Evolutionary conservation across 192 early-diverging fungal genomes (phyloP).

Genomic region (Dimargaris verticillata): DNA sequence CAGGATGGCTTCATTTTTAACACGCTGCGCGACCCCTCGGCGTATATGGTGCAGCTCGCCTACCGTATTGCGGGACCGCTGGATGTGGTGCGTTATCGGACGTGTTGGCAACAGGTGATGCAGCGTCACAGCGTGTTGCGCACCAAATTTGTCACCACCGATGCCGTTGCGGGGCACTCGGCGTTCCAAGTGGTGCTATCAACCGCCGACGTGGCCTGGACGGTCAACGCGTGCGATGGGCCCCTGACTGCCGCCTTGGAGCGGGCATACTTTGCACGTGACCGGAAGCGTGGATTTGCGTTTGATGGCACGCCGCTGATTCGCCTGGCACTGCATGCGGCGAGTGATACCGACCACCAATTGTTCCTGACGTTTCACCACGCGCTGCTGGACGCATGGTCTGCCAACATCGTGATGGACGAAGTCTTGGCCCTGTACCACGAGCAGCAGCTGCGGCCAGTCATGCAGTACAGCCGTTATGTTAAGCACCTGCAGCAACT

Average conservation of each 20-base stretch:
- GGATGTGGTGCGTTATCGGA: neutral
- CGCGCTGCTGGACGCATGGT: constrained; percentile 10
- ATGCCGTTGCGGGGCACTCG: neutral
- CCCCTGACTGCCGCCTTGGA: neutral
- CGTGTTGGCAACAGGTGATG: neutral
- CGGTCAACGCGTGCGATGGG: too few species aligned
- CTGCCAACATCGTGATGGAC: neutral
- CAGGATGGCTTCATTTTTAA: constrained; percentile 4
- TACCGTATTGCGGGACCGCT: neutral
- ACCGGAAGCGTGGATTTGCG: neutral
- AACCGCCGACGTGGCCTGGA: neutral
- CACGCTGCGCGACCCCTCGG: constrained; percentile 3
- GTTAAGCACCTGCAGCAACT: neutral
- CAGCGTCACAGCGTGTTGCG: neutral
- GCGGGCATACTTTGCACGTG: neutral
- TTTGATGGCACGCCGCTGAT: neutral
- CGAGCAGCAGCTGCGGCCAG: neutral
- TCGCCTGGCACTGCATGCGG: neutral
- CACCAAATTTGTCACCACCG: neutral
- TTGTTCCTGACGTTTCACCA: constrained; percentile 1
- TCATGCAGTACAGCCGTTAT: neutral
- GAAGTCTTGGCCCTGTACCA: neutral
- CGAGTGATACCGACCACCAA: neutral
- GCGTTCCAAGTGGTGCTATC: neutral
- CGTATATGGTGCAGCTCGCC: constrained; percentile 6